Base-by-base conservation (phyloP, 371 early-diverging fungal species). In the Circinella minor region DNA sequence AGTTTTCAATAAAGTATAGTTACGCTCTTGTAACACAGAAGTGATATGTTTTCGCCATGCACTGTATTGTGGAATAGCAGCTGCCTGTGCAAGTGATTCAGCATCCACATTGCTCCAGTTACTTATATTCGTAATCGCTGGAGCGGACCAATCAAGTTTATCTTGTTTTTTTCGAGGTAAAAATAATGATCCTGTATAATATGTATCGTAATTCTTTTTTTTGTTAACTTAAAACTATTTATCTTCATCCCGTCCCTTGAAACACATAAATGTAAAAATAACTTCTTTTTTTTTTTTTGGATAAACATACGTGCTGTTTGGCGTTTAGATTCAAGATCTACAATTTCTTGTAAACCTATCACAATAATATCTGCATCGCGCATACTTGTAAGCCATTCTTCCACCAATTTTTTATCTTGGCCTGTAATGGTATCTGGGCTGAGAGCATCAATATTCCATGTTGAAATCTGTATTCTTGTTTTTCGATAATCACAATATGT, bases 331-430 rank as follows among this genome's bases (percentile, higher is more conserved):
- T 95, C 94, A 51, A 96, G 77, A 71, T 95, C 92, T 2, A 95
- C 91, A 64, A 93, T 88, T 77, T 96, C 96, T 78, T 96, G 96
- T 68, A 95, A 89, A 3, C 94, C 94, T 48, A 95, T 81, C 5
- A 92, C 91, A 72, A 94, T 90, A 46, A 96, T 86, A 71, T 93
- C 92, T 3, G 96, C 93, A 37, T 81, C 81, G 10, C 83, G 75
- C 65, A 83, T 84, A 59, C 82, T 76, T 3, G 48, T 39, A 0
- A 91, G 70, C 90, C 89, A 91, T 73, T 78, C 64, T 43, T 67
- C 55, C 72, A 83, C 54, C 76, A 77, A 49, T 70, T 81, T 61
- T 69, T 77, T 65, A 77, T 87, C 74, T n/a, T 79, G 73, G 0
- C 83, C 84, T 3, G 72, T 55, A 4, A 80, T 66, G 39, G 65